phyloP scores from a whole-genome alignment of 345 rosid genomes.

The Gossypium longicalyx region DNA sequence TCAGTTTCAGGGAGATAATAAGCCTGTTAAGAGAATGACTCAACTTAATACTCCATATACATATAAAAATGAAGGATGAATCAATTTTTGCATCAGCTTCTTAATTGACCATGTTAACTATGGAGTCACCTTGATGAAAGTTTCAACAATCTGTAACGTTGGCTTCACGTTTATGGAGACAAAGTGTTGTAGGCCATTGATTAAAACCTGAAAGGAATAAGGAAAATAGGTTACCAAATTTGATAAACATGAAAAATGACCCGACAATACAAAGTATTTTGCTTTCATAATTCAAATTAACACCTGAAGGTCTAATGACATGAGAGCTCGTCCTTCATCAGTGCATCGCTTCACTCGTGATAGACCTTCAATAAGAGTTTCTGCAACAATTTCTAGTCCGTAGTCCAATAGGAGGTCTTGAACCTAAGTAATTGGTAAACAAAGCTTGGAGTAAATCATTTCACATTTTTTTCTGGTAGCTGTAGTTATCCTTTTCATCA shows the following conservation, averaged over 20 bases:
- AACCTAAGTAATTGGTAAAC: slow-evolving; percentile 37
- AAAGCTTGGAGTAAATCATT: slow-evolving; percentile 10
- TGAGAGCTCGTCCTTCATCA: slow-evolving; percentile 93
- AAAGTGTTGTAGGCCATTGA: slow-evolving; percentile 81
- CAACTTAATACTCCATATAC: not conserved
- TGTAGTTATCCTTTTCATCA: not conserved
- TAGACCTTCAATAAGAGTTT: slow-evolving; percentile 86
- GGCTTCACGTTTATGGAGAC: slow-evolving; percentile 71
- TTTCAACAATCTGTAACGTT: slow-evolving; percentile 70
- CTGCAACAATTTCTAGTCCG: slow-evolving; percentile 88
- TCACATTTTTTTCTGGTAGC: not conserved
- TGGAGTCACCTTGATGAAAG: slow-evolving; percentile 72
- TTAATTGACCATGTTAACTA: not conserved
- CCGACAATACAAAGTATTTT: not conserved
- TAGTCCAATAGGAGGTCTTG: slow-evolving; percentile 70
- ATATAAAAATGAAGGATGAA: not conserved
- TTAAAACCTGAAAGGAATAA: slow-evolving; percentile 58
- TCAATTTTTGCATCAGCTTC: not conserved
- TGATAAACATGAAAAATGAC: not conserved
- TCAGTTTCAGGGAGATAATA: slow-evolving; percentile 96
- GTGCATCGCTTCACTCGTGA: slow-evolving; percentile 89
- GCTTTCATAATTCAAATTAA: not conserved
- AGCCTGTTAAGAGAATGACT: slow-evolving; percentile 45
- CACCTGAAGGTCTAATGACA: slow-evolving; percentile 97
- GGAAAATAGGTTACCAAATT: not conserved